These are phyloP conservation scores for Pelomyxa schiedti DNA, from an alignment of 78 protist species.

Conservation along the genomic window DNA sequence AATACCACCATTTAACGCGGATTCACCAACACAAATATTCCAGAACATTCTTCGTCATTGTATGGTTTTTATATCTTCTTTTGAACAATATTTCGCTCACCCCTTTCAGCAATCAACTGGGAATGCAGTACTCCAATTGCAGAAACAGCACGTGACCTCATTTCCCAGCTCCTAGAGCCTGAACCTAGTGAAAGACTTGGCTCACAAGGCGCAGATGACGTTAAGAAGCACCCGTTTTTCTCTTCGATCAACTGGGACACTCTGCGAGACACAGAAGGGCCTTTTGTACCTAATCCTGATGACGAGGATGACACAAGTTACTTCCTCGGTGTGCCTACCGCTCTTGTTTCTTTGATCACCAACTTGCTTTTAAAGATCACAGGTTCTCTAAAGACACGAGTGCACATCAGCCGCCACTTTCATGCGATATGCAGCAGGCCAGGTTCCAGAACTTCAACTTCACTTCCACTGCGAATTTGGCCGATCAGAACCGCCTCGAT, in stretches of 20 bases:
- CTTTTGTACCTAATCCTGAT: conserved; percentile 26
- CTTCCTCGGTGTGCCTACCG: not conserved
- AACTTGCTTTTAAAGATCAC: too few species aligned
- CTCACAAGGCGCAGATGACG: conserved; percentile 47
- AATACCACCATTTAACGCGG: conserved; percentile 65
- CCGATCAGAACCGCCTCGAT: too few species aligned
- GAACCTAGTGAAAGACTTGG: conserved; percentile 44
- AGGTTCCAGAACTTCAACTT: too few species aligned
- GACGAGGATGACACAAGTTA: not conserved
- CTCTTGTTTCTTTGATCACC: not conserved
- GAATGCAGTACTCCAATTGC: not conserved
- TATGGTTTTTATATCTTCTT: not conserved
- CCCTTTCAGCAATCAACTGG: not conserved
- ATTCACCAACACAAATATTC: conserved; percentile 53
- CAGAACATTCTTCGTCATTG: conserved; percentile 16
- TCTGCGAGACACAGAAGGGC: conserved; percentile 38
- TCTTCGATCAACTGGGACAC: conserved; percentile 60
- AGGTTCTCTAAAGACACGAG: too few species aligned
- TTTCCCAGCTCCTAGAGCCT: conserved; percentile 20
- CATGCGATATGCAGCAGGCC: too few species aligned
- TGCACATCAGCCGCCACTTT: too few species aligned
- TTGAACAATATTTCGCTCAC: not conserved
- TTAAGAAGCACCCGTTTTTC: conserved; percentile 78
- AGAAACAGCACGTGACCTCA: not conserved
- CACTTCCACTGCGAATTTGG: too few species aligned